Base-by-base conservation (phyloP, 129 eudicot species). In the Flaveria bidentis region DNA sequence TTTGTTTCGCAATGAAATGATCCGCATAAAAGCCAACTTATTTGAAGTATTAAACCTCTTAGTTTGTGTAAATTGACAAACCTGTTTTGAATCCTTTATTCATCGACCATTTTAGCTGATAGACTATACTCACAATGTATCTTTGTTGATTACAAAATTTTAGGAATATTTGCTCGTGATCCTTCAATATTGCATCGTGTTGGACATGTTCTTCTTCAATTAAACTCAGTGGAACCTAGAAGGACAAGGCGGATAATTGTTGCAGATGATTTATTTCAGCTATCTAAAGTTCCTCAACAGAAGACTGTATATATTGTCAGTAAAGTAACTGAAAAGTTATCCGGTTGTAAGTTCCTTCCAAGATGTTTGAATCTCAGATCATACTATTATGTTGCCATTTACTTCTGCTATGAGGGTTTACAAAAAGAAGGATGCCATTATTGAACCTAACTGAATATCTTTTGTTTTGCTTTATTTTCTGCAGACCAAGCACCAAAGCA, bases 251-350 rank as follows among this genome's bases (percentile, higher is more conserved):
- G 87, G 45, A 76, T 91, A 57, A 64, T 94, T 50, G 81, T 94
- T 75, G 97, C 97, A 61, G 98, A 91, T 44, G 98, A 94, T 82
- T 87, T 94, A 61, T 94, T 94, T 85, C 91, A 90, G 84, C 82
- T 90, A 73, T 87, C 89, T 58, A 87, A 85, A 77, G 85, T 89
- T 69, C 96, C 97, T 16, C 80, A 75, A 51, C 89, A 83, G 82
- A 91, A 81, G 83, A 84, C 92, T 50, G 87, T 87, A 39, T 26
- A 77, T 74, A 87, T 86, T 87, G 90, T 93, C 23, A 84, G 82
- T 84, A 88, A 83, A 74, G 88, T 84, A 64, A 82, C 84, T 57
- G 90, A 88, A 77, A 87, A 85, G 71, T 80, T 90, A 72, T 85
- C 92, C 78, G 96, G 97, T 67, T 90, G 98, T 93, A 88, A 87